These are phyloP conservation scores for Neurospora sp. DNA, from an alignment of 495 filamentous ascomycete species.

Conservation along the genomic window DNA sequence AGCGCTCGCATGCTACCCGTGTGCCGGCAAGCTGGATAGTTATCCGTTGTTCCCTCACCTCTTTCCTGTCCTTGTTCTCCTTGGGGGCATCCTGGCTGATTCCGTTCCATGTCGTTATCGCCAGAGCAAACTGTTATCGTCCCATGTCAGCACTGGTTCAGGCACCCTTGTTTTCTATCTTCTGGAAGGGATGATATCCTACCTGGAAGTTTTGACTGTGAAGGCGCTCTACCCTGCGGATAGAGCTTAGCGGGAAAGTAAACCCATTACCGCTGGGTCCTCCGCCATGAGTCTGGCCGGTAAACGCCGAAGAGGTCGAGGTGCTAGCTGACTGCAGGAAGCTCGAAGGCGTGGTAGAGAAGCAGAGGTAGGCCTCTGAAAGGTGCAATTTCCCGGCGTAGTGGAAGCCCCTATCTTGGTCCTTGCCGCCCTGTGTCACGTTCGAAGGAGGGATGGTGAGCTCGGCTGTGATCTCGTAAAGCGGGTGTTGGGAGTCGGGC, in stretches of 20 bases:
- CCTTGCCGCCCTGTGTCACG: conserved; percentile 49
- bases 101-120: conserved; percentile 95
- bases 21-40: conserved; percentile 84
- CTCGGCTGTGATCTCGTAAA: conserved; percentile 94
- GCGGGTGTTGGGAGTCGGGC: conserved; percentile 78
- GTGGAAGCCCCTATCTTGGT: conserved; percentile 61
- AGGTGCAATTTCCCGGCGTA: conserved; percentile 92
- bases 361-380: conserved; percentile 89
- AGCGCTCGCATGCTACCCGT: conserved; percentile 80
- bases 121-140: conserved; percentile 61
- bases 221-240: conserved; percentile 82
- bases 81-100: conserved; percentile 40
- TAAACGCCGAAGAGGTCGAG: conserved; percentile 66
- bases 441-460: conserved; percentile 67
- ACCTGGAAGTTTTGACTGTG: conserved; percentile 76
- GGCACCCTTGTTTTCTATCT: background rate
- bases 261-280: conserved; percentile 96
- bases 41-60: conserved; percentile 61
- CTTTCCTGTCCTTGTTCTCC: conserved; percentile 40
- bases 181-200: conserved; percentile 9
- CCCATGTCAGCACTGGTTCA: background rate
- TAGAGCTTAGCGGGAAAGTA: conserved; percentile 84
- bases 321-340: conserved; percentile 70
- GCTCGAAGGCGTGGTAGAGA: conserved; percentile 85
- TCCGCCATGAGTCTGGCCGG: conserved; percentile 79